phyloP scores from a whole-genome alignment of 169 alveolate genomes.

The Toxoplasma gondii region DNA sequence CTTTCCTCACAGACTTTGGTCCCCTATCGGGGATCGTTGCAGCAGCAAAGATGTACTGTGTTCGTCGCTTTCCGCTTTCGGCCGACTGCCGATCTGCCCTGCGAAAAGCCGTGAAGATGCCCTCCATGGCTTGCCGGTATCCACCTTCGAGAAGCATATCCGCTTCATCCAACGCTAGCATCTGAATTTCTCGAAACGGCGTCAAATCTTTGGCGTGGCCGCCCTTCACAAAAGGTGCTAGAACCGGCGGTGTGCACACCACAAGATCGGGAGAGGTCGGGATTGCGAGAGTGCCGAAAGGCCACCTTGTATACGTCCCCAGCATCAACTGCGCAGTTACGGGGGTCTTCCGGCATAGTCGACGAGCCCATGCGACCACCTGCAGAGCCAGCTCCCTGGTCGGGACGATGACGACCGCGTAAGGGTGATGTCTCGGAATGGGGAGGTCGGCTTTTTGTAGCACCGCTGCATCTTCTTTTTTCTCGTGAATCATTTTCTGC shows the following conservation, averaged over 20 bases:
- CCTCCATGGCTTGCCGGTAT: neutral
- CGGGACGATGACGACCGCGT: conserved; percentile 40
- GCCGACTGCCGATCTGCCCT: conserved; percentile 24
- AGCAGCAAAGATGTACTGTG: conserved; percentile 50
- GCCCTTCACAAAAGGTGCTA: conserved; percentile 16
- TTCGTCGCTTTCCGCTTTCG: neutral
- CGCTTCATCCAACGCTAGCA: conserved; percentile 49
- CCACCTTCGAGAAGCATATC: conserved; percentile 66
- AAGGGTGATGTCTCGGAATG: conserved; percentile 32
- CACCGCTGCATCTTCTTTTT: conserved; percentile 37
- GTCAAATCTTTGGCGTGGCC: neutral
- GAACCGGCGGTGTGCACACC: conserved; percentile 35
- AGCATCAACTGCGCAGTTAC: conserved; percentile 48
- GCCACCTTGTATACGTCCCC: conserved; percentile 46
- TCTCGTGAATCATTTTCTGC: conserved; percentile 27
- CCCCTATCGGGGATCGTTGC: conserved; percentile 48
- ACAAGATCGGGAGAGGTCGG: conserved; percentile 41
- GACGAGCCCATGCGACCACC: conserved; percentile 40
- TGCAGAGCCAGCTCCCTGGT: conserved; percentile 54
- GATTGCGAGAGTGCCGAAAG: conserved; percentile 28
- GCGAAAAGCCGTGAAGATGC: conserved; percentile 27
- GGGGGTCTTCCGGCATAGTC: conserved; percentile 39
- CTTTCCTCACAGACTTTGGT: neutral
- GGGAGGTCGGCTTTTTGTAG: conserved; percentile 4
- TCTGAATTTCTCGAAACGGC: conserved; percentile 21